These are phyloP conservation scores for Colletotrichum sp. DNA, from an alignment of 2,329 filamentous ascomycete species.

Conservation along the genomic window DNA sequence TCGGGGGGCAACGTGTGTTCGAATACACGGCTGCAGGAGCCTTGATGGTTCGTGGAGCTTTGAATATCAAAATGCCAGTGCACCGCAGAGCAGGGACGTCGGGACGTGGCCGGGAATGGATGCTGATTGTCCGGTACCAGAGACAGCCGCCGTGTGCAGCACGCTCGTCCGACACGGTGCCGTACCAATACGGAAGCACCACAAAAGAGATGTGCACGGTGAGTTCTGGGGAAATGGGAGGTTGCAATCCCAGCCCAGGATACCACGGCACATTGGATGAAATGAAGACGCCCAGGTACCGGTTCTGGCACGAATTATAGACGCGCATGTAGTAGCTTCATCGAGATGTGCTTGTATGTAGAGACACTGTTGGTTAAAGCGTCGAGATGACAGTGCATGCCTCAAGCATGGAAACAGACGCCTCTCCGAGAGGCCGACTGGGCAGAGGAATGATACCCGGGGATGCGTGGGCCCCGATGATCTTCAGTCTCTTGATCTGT, in stretches of 20 bases:
- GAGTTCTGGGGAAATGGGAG: background rate
- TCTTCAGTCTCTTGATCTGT: conserved; percentile 1
- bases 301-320: background rate
- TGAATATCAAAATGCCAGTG: background rate
- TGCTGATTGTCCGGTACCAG: background rate
- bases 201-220: background rate
- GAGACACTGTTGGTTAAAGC: background rate
- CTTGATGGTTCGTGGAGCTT: background rate
- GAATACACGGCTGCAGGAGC: background rate
- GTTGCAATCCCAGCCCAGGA: background rate
- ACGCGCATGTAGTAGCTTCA: background rate
- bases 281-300: background rate
- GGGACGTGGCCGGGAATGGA: background rate
- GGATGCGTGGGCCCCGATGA: background rate
- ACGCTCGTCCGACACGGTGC: background rate
- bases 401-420: background rate
- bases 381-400: conserved; percentile 9
- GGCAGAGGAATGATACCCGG: conserved; percentile 1
- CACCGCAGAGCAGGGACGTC: background rate
- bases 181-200: background rate
- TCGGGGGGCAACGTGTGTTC: background rate
- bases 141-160: background rate
- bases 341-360: background rate
- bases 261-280: conserved; percentile 3
- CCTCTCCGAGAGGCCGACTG: background rate